These are phyloP conservation scores for Pisolithus marmoratus DNA, from an alignment of 768 basidiomycete genomes.

Conservation along the genomic window DNA sequence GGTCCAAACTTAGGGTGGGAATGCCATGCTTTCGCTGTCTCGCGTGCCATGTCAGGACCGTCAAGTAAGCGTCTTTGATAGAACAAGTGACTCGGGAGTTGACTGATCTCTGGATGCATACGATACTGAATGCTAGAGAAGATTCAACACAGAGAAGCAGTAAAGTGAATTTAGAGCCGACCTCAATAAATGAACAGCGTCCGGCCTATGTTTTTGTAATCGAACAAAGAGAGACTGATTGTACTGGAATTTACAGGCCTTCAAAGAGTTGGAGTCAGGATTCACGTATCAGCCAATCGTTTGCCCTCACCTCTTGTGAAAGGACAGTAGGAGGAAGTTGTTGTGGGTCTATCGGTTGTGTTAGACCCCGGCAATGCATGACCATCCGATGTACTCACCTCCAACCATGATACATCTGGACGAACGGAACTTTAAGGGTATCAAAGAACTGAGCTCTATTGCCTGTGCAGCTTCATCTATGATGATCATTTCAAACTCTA, in stretches of 20 bases:
- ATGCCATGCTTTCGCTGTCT: slow-evolving; percentile 88
- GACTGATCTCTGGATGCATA: slow-evolving; percentile 96
- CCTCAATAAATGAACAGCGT: slow-evolving; percentile 91
- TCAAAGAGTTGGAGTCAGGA: slow-evolving; percentile 1
- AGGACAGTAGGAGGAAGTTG: slow-evolving; percentile 95
- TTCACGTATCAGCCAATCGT: slow-evolving; percentile 26
- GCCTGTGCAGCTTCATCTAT: slow-evolving; percentile 99
- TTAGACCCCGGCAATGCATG: background rate
- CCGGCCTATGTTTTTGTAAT: slow-evolving; percentile 69
- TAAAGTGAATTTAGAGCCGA: slow-evolving; percentile 24
- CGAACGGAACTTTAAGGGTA: slow-evolving; percentile 87
- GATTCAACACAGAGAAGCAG: background rate
- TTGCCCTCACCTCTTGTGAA: slow-evolving; percentile 44
- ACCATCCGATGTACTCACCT: slow-evolving; percentile 36
- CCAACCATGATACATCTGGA: slow-evolving; percentile 90
- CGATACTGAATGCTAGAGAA: slow-evolving; percentile 89
- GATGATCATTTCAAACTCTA: slow-evolving; percentile 92
- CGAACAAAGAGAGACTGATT: slow-evolving; percentile 93
- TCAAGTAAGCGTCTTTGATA: slow-evolving; percentile 77
- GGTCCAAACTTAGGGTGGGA: slow-evolving; percentile 66
- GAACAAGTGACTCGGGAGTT: slow-evolving; percentile 82
- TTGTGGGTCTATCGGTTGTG: slow-evolving; percentile 55
- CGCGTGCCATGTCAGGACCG: slow-evolving; percentile 81
- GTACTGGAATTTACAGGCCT: slow-evolving; percentile 72
- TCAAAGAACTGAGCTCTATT: slow-evolving; percentile 90